These are phyloP conservation scores for Massospora cicadina DNA, from an alignment of 371 early-diverging fungal species.

Conservation along the genomic window DNA sequence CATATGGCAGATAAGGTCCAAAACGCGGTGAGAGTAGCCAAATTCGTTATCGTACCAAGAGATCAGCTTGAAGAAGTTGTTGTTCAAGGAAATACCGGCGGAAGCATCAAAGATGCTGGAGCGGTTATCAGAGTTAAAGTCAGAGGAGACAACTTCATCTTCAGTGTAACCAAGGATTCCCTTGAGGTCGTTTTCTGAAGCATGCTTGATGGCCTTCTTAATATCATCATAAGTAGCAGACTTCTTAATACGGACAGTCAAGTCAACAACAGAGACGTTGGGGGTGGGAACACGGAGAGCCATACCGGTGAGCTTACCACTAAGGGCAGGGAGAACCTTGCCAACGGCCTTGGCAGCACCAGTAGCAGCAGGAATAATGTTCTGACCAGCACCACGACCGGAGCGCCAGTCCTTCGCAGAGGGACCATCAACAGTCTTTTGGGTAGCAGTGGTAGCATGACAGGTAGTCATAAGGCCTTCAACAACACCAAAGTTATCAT, in stretches of 20 bases:
- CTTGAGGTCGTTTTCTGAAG: constrained; percentile 63
- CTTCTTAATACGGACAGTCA: constrained; percentile 85
- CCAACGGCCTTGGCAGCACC: constrained; percentile 99
- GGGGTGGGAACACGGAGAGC: constrained; percentile 95
- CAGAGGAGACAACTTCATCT: constrained; percentile 94
- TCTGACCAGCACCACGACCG: constrained; percentile 91
- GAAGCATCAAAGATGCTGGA: constrained; percentile 93
- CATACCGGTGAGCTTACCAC: constrained; percentile 98
- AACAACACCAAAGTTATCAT: constrained; percentile 83
- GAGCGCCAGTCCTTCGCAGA: constrained; percentile 94
- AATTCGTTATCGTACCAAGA: constrained; percentile 90
- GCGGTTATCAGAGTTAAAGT: constrained; percentile 83
- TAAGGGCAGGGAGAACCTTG: constrained; percentile 92
- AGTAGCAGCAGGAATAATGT: constrained; percentile 99
- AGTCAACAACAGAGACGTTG: constrained; percentile 97
- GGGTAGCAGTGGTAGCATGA: constrained; percentile 97
- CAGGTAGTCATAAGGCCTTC: constrained; percentile 93
- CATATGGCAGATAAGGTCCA: constrained; percentile 68
- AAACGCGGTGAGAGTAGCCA: constrained; percentile 89
- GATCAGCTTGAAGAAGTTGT: constrained; percentile 96
- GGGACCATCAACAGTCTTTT: constrained; percentile 98
- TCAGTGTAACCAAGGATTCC: constrained; percentile 92
- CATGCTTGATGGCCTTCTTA: constrained; percentile 65
- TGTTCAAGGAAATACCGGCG: constrained; percentile 92
- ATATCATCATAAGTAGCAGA: constrained; percentile 80